Conservation (phyloP, 371 early-diverging fungal species). For the Mortierella sp. region DNA sequence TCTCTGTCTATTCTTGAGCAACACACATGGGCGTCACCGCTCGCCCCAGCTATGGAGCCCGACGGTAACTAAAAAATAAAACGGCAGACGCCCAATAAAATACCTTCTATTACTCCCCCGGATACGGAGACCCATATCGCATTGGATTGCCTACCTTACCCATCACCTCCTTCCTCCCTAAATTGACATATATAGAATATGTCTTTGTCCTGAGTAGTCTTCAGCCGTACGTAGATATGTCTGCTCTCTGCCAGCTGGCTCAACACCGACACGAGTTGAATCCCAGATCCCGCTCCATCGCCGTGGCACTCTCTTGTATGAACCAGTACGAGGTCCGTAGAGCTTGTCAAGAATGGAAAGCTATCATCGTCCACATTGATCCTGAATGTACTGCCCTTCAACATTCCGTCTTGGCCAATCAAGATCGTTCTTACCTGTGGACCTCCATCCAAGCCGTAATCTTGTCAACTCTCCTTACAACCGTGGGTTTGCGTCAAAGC, state of each 20-base stretch:
- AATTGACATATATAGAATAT: constrained; percentile 25
- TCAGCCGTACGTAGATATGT: constrained; percentile 50
- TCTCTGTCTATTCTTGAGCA: constrained; percentile 45
- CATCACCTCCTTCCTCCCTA: not conserved
- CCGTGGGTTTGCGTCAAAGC: constrained; percentile 28
- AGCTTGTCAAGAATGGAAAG: constrained; percentile 52
- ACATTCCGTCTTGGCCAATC: constrained; percentile 19
- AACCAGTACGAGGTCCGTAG: constrained; percentile 52
- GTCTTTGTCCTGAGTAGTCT: constrained; percentile 53
- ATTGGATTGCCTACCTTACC: not conserved
- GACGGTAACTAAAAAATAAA: constrained; percentile 29
- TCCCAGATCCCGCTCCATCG: constrained; percentile 15
- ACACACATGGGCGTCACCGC: constrained; percentile 44
- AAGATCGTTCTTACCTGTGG: constrained; percentile 38
- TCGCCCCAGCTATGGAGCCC: constrained; percentile 47
- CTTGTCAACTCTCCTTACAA: constrained; percentile 30
- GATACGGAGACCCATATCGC: not conserved
- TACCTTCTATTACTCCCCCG: not conserved
- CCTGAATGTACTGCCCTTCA: constrained; percentile 54
- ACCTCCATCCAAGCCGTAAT: constrained; percentile 31
- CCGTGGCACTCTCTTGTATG: constrained; percentile 47
- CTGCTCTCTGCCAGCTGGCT: constrained; percentile 29
- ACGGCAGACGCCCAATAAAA: not conserved
- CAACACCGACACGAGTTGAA: constrained; percentile 11
- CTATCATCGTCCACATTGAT: constrained; percentile 45